Percentiles rank a stretch among this genome's conserved stretches.
Conservation (phyloP, 2,329 filamentous ascomycete genomes). For the Cladophialophora carrionii region DNA sequence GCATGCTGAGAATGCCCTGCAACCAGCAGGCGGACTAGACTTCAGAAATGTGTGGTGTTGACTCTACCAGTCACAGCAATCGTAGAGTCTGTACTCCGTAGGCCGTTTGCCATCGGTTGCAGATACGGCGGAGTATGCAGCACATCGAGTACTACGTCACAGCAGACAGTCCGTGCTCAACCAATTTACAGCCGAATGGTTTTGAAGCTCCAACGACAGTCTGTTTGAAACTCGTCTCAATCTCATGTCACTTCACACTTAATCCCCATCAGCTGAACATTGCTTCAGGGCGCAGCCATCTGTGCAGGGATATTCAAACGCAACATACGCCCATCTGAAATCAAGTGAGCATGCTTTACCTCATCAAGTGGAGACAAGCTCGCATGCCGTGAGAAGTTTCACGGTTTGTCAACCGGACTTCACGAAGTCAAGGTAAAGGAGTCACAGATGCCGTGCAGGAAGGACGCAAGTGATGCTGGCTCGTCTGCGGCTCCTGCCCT, state of each 20-base stretch:
- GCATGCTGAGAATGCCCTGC: constrained; percentile 41
- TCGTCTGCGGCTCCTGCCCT: neutral
- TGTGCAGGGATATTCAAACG: neutral
- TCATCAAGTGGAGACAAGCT: neutral
- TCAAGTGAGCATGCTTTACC: neutral
- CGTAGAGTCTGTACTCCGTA: neutral
- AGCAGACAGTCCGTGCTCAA: neutral
- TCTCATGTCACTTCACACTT: neutral
- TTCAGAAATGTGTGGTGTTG: neutral
- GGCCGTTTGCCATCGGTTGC: neutral
- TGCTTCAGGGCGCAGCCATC: neutral
- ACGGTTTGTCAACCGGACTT: neutral
- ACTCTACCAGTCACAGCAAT: too few relatives aligned
- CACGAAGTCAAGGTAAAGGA: neutral
- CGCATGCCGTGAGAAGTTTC: neutral
- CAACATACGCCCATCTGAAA: neutral
- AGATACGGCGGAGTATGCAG: neutral
- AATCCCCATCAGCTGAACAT: neutral
- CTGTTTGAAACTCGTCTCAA: neutral
- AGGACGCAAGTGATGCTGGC: neutral
- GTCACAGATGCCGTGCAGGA: neutral
- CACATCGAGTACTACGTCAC: neutral
- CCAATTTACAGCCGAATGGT: neutral
- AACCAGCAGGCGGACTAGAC: neutral
- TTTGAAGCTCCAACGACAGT: neutral